Percentiles rank a stretch among this genome's conserved stretches.
Evolutionary conservation across 2,329 filamentous ascomycete species (phyloP).

Genomic region (Thermoascus crustaceus): DNA sequence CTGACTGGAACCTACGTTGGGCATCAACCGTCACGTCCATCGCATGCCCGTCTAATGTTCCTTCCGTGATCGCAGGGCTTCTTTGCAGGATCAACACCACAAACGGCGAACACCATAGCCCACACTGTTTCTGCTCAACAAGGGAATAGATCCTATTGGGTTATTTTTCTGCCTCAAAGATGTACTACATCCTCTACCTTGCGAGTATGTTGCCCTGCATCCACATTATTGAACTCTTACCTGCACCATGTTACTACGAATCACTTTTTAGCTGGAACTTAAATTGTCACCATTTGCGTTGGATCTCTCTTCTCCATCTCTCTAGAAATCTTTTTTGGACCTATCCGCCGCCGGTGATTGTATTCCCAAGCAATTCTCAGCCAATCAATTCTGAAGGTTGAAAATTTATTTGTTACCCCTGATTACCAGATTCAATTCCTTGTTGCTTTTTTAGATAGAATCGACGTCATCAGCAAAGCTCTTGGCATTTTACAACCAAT

Average conservation of each 20-base stretch:
- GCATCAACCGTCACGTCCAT: slow-evolving; percentile 3
- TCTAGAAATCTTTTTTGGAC: not conserved
- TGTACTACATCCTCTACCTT: slow-evolving; percentile 56
- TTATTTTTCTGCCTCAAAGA: slow-evolving; percentile 15
- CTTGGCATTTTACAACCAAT: slow-evolving; percentile 25
- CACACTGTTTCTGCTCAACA: not conserved
- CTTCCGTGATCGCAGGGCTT: slow-evolving; percentile 1
- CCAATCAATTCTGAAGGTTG: too few relatives aligned
- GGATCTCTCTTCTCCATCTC: not conserved
- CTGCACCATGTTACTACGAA: slow-evolving; percentile 4
- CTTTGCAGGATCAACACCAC: not conserved
- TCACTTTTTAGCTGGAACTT: not conserved
- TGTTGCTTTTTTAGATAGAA: not conserved
- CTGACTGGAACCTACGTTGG: slow-evolving; percentile 3
- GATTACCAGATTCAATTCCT: not conserved
- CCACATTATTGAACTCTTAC: slow-evolving; percentile 6
- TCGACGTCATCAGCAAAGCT: not conserved
- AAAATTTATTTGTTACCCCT: too few relatives aligned
- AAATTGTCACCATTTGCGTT: not conserved
- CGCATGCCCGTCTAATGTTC: slow-evolving; percentile 1
- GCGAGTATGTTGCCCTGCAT: slow-evolving; percentile 55
- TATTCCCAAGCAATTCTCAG: too few relatives aligned
- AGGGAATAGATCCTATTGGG: not conserved
- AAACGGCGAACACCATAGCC: not conserved
- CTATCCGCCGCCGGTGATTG: too few relatives aligned